These are phyloP conservation scores for Penicillium thymicola DNA, from an alignment of 2,329 filamentous ascomycete species.

Conservation along the genomic window DNA sequence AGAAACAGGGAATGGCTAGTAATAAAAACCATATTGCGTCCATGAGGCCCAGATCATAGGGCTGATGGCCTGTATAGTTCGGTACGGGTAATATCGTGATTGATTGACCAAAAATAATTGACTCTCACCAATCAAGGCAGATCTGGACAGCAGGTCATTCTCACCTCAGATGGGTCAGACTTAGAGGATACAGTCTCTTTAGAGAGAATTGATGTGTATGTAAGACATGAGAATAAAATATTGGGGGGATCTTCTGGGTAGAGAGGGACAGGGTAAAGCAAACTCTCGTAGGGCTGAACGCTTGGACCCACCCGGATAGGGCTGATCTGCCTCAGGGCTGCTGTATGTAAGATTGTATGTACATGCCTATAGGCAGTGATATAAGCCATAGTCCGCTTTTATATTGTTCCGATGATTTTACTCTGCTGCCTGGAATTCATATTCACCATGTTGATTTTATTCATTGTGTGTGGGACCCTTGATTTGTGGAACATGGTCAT, in stretches of 20 bases:
- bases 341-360: no score
- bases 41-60: neutral
- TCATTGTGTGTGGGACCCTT: neutral
- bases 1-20: neutral
- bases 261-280: neutral
- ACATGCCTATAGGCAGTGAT: neutral
- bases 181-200: neutral
- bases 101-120: neutral
- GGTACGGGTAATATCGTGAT: conserved; percentile 4
- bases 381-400: neutral
- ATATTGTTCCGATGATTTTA: neutral
- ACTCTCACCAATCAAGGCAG: neutral
- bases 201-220: no score
- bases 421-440: neutral
- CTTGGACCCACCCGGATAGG: neutral
- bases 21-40: neutral
- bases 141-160: neutral
- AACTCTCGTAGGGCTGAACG: conserved; percentile 2
- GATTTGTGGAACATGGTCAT: neutral
- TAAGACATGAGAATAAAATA: neutral
- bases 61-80: neutral
- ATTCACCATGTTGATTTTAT: neutral
- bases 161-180: neutral
- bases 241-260: no score
- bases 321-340: neutral